A percentile compares a stretch with the other conserved stretches of the same genome.
Evolutionary conservation across 164 flowering plant species (phyloP).

Genomic region (Stephania yunnanensis): DNA sequence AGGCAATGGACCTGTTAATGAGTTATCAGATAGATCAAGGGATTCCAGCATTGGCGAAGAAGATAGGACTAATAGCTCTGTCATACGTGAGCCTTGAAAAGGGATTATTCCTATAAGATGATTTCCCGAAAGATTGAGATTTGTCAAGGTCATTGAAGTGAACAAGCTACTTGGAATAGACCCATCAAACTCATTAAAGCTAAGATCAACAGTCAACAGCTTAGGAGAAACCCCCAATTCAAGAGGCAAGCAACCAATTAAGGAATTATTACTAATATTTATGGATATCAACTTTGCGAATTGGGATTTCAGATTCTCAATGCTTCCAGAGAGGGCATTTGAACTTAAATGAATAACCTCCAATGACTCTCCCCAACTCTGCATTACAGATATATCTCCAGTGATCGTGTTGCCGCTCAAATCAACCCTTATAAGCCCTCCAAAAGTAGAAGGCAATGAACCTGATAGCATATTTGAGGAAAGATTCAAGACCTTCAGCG

Average conservation of each 20-base stretch:
- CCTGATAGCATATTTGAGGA: conserved; percentile 72
- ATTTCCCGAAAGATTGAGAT: conserved; percentile 75
- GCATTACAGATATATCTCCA: conserved; percentile 55
- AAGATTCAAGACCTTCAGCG: conserved; percentile 60
- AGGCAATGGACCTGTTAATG: conserved; percentile 54
- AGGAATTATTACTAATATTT: conserved; percentile 56
- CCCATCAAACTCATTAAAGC: conserved; percentile 60
- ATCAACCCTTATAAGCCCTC: conserved; percentile 50
- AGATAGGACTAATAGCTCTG: conserved; percentile 44
- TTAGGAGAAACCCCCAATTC: conserved; percentile 34
- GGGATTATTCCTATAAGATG: conserved; percentile 61
- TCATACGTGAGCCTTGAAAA: conserved; percentile 46
- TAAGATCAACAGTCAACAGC: conserved; percentile 57
- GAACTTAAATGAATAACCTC: conserved; percentile 84
- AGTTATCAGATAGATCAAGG: conserved; percentile 78
- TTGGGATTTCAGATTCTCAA: conserved; percentile 50
- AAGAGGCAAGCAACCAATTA: conserved; percentile 58
- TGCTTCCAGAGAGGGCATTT: conserved; percentile 65
- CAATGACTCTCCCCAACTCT: conserved; percentile 51
- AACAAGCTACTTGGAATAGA: conserved; percentile 63
- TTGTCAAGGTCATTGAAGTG: conserved; percentile 41
- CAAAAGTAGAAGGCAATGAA: conserved; percentile 48
- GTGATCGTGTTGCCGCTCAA: conserved; percentile 64
- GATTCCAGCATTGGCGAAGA: conserved; percentile 52
- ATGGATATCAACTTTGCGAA: conserved; percentile 44